Evolutionary conservation across 352 stramenopile species (phyloP).

Genomic region (Pythium phragmitis): DNA sequence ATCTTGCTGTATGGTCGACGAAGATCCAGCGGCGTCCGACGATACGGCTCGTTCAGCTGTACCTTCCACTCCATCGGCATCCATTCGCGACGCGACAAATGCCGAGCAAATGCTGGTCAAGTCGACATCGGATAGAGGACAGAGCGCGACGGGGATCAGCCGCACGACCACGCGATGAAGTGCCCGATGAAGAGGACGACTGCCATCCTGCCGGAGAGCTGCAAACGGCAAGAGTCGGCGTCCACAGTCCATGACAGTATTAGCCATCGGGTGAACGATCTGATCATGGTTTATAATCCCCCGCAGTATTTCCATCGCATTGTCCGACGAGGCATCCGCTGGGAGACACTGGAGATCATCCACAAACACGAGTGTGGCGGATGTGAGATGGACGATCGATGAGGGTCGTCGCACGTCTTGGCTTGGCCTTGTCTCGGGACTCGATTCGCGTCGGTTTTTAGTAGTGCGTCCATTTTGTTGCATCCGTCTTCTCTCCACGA

Average conservation of each 20-base stretch:
- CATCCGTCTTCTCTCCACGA: conserved; percentile 23
- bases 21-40: conserved; percentile 5
- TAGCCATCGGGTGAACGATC: conserved; percentile 37
- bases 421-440: background rate
- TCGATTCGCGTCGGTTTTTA: background rate
- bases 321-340: conserved; percentile 25
- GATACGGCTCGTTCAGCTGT: background rate
- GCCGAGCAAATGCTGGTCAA: conserved; percentile 51
- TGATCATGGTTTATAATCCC: conserved; percentile 42
- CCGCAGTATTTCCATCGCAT: conserved; percentile 46
- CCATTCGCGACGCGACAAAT: conserved; percentile 19
- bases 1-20: conserved; percentile 36
- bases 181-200: conserved; percentile 1
- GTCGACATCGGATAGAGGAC: conserved; percentile 38
- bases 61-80: background rate
- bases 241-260: conserved; percentile 30
- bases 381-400: background rate
- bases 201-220: conserved; percentile 26
- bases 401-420: background rate
- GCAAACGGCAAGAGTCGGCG: conserved; percentile 21
- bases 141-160: conserved; percentile 39
- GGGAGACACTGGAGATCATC: conserved; percentile 62
- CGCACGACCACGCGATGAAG: conserved; percentile 32
- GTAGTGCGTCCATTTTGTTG: conserved; percentile 2
- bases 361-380: conserved; percentile 44